Conservation (phyloP, 768 basidiomycete species). For the Tylopilus felleus region DNA sequence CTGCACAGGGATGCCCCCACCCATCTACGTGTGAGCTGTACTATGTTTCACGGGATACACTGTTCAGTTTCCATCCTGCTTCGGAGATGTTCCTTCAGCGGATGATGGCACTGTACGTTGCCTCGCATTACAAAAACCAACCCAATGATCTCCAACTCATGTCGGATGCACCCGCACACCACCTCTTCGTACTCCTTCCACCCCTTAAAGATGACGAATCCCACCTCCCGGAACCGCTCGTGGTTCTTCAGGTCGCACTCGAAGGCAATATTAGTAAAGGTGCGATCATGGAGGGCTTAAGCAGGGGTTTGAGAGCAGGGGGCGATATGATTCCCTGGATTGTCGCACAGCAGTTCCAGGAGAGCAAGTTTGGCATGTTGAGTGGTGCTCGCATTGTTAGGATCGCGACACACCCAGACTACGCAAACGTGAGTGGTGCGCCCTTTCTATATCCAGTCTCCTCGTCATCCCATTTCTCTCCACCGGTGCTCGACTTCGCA, state of each 20-base stretch:
- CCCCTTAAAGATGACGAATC: constrained; percentile 88
- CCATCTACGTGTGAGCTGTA: constrained; percentile 92
- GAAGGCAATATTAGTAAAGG: constrained; percentile 90
- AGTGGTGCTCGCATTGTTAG: constrained; percentile 91
- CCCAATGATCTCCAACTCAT: constrained; percentile 98
- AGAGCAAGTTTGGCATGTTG: constrained; percentile 86
- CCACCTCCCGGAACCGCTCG: constrained; percentile 91
- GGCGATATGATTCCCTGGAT: constrained; percentile 99
- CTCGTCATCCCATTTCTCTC: not conserved
- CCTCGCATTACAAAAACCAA: constrained; percentile 98
- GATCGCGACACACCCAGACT: constrained; percentile 95
- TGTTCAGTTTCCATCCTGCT: constrained; percentile 96
- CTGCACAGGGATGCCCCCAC: constrained; percentile 83
- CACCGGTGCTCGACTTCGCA: not conserved
- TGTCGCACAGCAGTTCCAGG: constrained; percentile 92
- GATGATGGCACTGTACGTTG: constrained; percentile 98
- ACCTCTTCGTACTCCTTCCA: constrained; percentile 92
- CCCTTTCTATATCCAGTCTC: no score
- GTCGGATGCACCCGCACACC: constrained; percentile 95
- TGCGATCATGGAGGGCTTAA: constrained; percentile 80
- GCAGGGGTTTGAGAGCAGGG: constrained; percentile 78
- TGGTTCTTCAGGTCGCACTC: constrained; percentile 92
- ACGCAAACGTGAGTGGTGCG: constrained; percentile 64
- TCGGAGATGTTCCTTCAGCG: constrained; percentile 97
- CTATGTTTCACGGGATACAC: constrained; percentile 92